Evolutionary conservation across 805 yeast species (phyloP), one percentile per base, ranked within the genome.

Genomic region (Wickerhamiella cacticola): DNA sequence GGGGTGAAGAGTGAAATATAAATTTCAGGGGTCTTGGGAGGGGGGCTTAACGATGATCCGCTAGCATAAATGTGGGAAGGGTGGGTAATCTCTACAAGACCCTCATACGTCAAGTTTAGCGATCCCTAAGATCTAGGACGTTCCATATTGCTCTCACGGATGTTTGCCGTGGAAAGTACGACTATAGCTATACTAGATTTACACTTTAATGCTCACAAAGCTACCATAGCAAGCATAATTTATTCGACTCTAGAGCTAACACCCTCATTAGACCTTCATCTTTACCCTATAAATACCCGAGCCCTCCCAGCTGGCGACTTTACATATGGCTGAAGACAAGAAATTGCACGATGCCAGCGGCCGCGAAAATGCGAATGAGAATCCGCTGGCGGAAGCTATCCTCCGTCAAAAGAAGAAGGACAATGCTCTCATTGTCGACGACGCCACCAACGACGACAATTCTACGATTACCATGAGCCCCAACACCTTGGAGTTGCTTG

Each of bases 391-490:
- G 55, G 92, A 97, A 48, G 99, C 99, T 41, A 92, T 92, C 62
- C 73, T 92, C 61, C 82, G 96, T 71, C 92, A 92, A 80, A 89
- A 92, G 92, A 43, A 43, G 22, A 89, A 89, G 76, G 95, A 83
- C 63, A 92, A 92, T 66, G 85, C 95, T 46, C 72, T 92, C 58
- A 70, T 92, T 54, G 97, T 92, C 46, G 99, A 92, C 63, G 98
- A 92, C 68, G 97, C 99, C 55, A 79, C 81, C 59, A 86, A 84
- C 59, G 99, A 92, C 66, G 99, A 92, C 67, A 92, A 92, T 69
- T 55, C 97, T 24, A 94, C 89, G 55, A 84, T 92, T 64, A 82
- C 96, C 45, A 84, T 92, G 81, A 82, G 94, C 29, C 83, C 95
- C 15, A 81, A 81, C 65, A 92, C 97, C 15, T 85, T 92, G 94